These are phyloP conservation scores for Rhizophagus prolifer DNA, from an alignment of 192 early-diverging fungal genomes.

Conservation along the genomic window DNA sequence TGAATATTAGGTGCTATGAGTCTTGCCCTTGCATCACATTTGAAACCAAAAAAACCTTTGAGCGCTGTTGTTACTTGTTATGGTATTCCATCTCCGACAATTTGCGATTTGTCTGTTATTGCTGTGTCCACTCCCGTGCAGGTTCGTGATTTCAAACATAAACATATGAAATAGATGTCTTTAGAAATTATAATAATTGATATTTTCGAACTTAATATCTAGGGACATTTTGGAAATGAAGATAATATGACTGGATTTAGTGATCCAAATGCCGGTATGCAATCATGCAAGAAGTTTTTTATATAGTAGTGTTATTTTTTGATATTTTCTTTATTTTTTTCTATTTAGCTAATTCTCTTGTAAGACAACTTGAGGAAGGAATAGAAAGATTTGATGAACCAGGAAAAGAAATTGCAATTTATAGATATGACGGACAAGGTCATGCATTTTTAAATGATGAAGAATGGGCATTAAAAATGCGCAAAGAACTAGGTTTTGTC, in stretches of 20 bases:
- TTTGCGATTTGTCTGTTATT: conserved; percentile 32
- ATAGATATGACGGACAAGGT: conserved; percentile 38
- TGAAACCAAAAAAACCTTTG: conserved; percentile 33
- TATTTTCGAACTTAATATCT: background rate
- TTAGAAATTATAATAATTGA: background rate
- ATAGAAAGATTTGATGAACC: background rate
- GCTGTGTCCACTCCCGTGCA: conserved; percentile 32
- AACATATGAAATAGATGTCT: background rate
- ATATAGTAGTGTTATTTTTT: background rate
- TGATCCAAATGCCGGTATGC: conserved; percentile 34
- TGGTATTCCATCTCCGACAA: conserved; percentile 32
- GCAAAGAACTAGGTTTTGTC: conserved; percentile 40
- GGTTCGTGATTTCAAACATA: background rate
- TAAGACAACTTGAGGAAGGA: conserved; percentile 19
- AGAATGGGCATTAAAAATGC: conserved; percentile 31
- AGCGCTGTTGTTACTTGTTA: conserved; percentile 35
- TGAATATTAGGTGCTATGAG: conserved; percentile 21
- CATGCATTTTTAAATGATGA: conserved; percentile 47
- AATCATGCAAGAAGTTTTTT: background rate
- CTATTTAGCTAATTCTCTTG: conserved; percentile 29
- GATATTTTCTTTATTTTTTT: background rate
- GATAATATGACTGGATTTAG: conserved; percentile 35
- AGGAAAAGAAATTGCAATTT: conserved; percentile 25
- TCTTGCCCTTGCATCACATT: conserved; percentile 41
- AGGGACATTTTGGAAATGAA: conserved; percentile 15